A percentile compares a stretch with the other conserved stretches of the same genome.
These are phyloP conservation scores for Crepidotus variabilis DNA, from an alignment of 768 basidiomycete species.

Conservation along the genomic window DNA sequence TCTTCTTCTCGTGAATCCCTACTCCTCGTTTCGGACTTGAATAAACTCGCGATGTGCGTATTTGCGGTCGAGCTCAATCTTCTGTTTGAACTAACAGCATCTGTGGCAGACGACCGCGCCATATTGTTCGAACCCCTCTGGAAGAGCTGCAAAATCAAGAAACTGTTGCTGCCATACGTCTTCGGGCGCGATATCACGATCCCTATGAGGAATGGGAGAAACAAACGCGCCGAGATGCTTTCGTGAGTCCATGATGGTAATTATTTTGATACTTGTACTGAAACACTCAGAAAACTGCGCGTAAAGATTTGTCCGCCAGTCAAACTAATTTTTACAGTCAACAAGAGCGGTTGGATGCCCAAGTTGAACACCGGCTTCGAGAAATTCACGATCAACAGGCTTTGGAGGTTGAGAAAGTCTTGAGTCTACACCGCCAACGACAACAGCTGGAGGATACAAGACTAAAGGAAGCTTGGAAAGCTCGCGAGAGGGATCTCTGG, in stretches of 20 bases:
- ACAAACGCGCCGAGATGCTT: slow-evolving; percentile 46
- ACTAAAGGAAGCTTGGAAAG: slow-evolving; percentile 43
- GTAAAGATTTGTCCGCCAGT: slow-evolving; percentile 33
- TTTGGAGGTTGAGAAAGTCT: slow-evolving; percentile 43
- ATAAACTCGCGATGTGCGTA: slow-evolving; percentile 18
- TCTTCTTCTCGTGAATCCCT: slow-evolving; percentile 17
- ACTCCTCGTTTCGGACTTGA: slow-evolving; percentile 14
- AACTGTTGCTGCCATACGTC: slow-evolving; percentile 47
- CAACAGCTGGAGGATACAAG: slow-evolving; percentile 43
- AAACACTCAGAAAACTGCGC: slow-evolving; percentile 37
- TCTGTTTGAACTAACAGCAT: neutral
- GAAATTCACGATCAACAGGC: slow-evolving; percentile 45
- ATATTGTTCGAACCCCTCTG: slow-evolving; percentile 27
- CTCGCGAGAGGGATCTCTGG: slow-evolving; percentile 51
- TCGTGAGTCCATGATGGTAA: slow-evolving; percentile 31
- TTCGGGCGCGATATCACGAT: slow-evolving; percentile 48
- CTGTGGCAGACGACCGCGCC: slow-evolving; percentile 20
- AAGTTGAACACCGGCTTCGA: slow-evolving; percentile 31
- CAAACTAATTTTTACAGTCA: slow-evolving; percentile 34
- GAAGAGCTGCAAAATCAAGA: slow-evolving; percentile 44
- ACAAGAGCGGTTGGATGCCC: slow-evolving; percentile 38
- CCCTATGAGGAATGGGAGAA: slow-evolving; percentile 59
- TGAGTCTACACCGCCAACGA: slow-evolving; percentile 39
- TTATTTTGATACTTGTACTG: neutral
- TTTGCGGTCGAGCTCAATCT: neutral